Evolutionary conservation across 2,329 filamentous ascomycete genomes (phyloP), one percentile per base, ranked within the genome.

Genomic region (Celoporthe dispersa): DNA sequence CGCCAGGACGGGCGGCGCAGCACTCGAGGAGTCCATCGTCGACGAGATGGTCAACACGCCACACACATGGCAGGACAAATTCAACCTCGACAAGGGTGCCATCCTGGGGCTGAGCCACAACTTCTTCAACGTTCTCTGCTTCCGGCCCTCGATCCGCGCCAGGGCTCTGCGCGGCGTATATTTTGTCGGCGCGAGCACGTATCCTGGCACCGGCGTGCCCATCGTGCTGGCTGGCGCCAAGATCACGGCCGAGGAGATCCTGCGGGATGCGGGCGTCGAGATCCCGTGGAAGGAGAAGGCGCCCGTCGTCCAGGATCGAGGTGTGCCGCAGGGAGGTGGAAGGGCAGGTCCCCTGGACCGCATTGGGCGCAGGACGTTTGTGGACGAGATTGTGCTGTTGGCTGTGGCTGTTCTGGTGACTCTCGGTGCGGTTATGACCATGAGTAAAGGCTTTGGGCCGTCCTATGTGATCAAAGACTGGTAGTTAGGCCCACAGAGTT

Each of bases 141-240:
- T 92, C 81, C 82, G 90, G 1, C 90, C 90, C 0, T 82, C 83
- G 55, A 91, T 88, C 0, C 81, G 82, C 73, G 82, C 90, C 41
- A 74, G 80, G 5, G 83, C 81, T 6, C 80, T 90, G 25, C 73
- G 80, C 16, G 81, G 82, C 2, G 78, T 90, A 33, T 93, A 92
- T 76, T 93, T 94, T 76, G 92, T 93, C 0, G 91, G 91, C 44
- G 91, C 91, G 1, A 91, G 88, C 75, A 92, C 91, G 28, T 91
- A 94, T 80, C 91, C 92, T 0, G 92, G 92, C 1, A 93, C 91
- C 0, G 91, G 91, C 0, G 91, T 94, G 28, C 92, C 92, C 3
- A 92, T 94, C 68, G 89, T 90, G 35, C 80, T 93, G 12, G 91
- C 91, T 0, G 91, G 91, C 0, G 88, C 89, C 11, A 91, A 89